Percentiles rank a stretch among this genome's conserved stretches.
phyloP scores from a whole-genome alignment of 1,284 basidiomycete species.

The Leccinum huronense region DNA sequence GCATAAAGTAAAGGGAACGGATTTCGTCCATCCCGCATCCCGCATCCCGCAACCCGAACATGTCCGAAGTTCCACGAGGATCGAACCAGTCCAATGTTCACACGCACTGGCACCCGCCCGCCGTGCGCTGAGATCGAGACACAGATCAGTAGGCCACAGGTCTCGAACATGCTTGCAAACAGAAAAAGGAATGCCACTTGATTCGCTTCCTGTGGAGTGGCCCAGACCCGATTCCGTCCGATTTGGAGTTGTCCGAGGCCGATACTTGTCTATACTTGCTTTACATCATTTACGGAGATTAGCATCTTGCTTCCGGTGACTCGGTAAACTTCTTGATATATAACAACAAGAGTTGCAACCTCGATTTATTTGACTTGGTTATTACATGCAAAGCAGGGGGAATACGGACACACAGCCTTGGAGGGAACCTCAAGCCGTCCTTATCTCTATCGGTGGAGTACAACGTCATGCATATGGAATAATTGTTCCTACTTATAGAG shows the following conservation, averaged over 20 bases:
- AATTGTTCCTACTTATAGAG: no score
- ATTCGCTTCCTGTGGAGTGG: slow-evolving; percentile 11
- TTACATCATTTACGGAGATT: not conserved
- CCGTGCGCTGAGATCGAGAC: not conserved
- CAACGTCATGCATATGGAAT: not conserved
- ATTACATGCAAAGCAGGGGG: not conserved
- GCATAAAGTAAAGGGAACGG: not conserved
- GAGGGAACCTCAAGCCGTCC: not conserved
- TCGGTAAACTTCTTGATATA: not conserved
- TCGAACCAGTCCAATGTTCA: not conserved
- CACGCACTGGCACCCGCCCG: not conserved
- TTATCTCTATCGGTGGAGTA: slow-evolving; percentile 6
- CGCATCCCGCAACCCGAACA: not conserved
- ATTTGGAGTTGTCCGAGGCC: not conserved
- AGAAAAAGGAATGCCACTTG: slow-evolving; percentile 8
- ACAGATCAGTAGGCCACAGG: not conserved
- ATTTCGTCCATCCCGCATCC: not conserved
- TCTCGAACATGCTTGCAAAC: not conserved
- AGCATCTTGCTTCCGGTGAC: not conserved
- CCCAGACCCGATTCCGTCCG: not conserved
- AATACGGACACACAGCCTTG: not conserved
- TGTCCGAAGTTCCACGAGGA: not conserved
- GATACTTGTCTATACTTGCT: not conserved
- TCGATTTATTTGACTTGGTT: not conserved
- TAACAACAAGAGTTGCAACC: not conserved